These are phyloP conservation scores for Anethum foeniculum DNA, from an alignment of 140 eudicot species.

Conservation along the genomic window DNA sequence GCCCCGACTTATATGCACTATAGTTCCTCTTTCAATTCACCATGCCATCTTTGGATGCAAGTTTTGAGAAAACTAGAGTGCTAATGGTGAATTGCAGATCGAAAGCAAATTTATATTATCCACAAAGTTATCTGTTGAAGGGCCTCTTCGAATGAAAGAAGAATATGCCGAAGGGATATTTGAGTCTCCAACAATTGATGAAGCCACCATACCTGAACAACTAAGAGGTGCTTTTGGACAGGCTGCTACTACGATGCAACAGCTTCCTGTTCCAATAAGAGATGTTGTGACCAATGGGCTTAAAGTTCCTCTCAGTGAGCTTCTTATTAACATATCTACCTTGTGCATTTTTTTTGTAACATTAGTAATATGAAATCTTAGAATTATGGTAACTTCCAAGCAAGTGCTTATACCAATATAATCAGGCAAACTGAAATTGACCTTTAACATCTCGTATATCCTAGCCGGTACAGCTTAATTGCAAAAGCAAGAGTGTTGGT, in stretches of 20 bases:
- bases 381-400: not conserved
- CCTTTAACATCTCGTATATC: not conserved
- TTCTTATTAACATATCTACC: not conserved
- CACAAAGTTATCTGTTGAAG: conserved; percentile 72
- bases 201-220: conserved; percentile 71
- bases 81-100: conserved; percentile 49
- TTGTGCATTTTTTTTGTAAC: not conserved
- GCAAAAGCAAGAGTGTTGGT: not conserved
- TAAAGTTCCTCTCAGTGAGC: conserved; percentile 77
- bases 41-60: not conserved
- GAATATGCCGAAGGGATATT: conserved; percentile 68
- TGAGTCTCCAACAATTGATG: conserved; percentile 64
- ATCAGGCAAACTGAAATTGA: not conserved
- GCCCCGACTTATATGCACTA: not conserved
- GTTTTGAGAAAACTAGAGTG: conserved; percentile 12
- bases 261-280: conserved; percentile 63
- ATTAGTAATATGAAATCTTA: not conserved
- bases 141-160: conserved; percentile 90
- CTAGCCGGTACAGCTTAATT: not conserved
- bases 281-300: conserved; percentile 61
- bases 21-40: not conserved
- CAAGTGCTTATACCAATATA: too few species aligned
- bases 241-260: conserved; percentile 68
- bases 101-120: conserved; percentile 53
- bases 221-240: conserved; percentile 62